Evolutionary conservation across 768 basidiomycete genomes (phyloP).

Genomic region (Lepiota brunneoincarnata): DNA sequence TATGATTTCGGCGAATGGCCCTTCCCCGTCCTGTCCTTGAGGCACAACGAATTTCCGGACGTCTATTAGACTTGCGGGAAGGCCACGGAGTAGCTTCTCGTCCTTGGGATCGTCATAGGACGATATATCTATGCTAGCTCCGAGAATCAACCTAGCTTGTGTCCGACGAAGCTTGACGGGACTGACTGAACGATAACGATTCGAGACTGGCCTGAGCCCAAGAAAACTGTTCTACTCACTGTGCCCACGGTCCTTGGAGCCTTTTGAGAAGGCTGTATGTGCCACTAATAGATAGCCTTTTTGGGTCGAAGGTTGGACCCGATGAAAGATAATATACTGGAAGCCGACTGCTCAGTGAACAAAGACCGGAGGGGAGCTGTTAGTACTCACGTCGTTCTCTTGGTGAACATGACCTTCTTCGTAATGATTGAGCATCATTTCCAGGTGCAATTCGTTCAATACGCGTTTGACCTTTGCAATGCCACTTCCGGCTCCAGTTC

Average conservation of each 20-base stretch:
- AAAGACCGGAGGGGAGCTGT: not conserved
- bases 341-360: not conserved
- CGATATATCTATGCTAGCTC: slow-evolving; percentile 67
- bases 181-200: slow-evolving; percentile 49
- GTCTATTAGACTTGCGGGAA: slow-evolving; percentile 66
- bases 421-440: slow-evolving; percentile 87
- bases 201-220: not conserved
- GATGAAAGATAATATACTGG: slow-evolving; percentile 91
- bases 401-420: slow-evolving; percentile 96
- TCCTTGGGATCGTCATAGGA: slow-evolving; percentile 57
- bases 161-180: slow-evolving; percentile 84
- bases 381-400: slow-evolving; percentile 80
- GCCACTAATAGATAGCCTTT: slow-evolving; percentile 91
- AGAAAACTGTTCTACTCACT: slow-evolving; percentile 44
- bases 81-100: slow-evolving; percentile 58
- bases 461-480: slow-evolving; percentile 64
- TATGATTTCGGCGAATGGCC: slow-evolving; percentile 72
- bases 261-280: slow-evolving; percentile 89
- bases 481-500: slow-evolving; percentile 51
- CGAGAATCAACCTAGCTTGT: slow-evolving; percentile 76
- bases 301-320: slow-evolving; percentile 87
- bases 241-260: slow-evolving; percentile 73
- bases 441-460: slow-evolving; percentile 83
- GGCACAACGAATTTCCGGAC: slow-evolving; percentile 57
- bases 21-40: slow-evolving; percentile 62